Evolutionary conservation across 768 basidiomycete species (phyloP).

Genomic region (Tulasnella sp.): DNA sequence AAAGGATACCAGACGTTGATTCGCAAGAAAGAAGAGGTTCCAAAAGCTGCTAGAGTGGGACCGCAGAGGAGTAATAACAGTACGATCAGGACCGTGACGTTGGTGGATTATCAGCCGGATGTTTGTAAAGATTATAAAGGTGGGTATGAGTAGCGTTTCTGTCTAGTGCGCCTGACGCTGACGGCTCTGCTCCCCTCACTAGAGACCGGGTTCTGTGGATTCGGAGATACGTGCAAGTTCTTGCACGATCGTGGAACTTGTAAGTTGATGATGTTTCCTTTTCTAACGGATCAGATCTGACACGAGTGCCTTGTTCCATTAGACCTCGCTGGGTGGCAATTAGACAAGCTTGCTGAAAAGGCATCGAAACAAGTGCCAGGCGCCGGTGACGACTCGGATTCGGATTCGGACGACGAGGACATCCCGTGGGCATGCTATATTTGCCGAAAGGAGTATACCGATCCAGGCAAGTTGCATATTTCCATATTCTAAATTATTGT

Average conservation of each 20-base stretch:
- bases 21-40: conserved; percentile 63
- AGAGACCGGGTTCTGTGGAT: conserved; percentile 99
- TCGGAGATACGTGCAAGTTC: conserved; percentile 98
- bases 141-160: conserved; percentile 34
- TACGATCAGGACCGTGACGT: conserved; percentile 89
- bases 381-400: conserved; percentile 47
- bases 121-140: conserved; percentile 99
- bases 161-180: background rate
- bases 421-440: conserved; percentile 98
- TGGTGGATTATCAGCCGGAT: conserved; percentile 96
- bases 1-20: conserved; percentile 72
- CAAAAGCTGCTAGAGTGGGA: conserved; percentile 80
- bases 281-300: background rate
- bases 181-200: conserved; percentile 11
- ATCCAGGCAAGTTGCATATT: conserved; percentile 41
- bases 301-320: background rate
- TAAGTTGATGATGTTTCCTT: conserved; percentile 37
- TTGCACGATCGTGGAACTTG: conserved; percentile 95
- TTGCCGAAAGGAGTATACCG: conserved; percentile 88
- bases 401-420: conserved; percentile 73
- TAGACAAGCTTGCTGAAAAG: conserved; percentile 84
- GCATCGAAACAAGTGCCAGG: conserved; percentile 52
- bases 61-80: conserved; percentile 57
- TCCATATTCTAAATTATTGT: background rate
- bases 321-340: conserved; percentile 98